Evolutionary conservation across 495 filamentous ascomycete genomes (phyloP).

Genomic region (Parathielavia appendiculata): DNA sequence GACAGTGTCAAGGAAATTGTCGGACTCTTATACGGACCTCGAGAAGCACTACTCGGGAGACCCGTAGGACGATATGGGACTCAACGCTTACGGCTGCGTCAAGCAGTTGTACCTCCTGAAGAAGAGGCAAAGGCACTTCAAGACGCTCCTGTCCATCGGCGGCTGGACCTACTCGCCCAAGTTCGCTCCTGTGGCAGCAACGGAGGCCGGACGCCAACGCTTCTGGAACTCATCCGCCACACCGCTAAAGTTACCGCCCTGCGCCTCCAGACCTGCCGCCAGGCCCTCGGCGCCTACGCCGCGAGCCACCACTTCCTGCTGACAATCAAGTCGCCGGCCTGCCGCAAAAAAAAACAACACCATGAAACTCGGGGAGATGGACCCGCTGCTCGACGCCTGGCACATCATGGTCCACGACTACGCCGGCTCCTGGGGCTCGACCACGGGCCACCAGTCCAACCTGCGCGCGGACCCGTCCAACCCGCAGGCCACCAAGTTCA

Average conservation of each 20-base stretch:
- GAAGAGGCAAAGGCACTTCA: constrained; percentile 73
- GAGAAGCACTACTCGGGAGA: constrained; percentile 72
- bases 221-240: constrained; percentile 64
- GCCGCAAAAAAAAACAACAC: constrained; percentile 62
- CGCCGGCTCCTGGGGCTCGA: constrained; percentile 63
- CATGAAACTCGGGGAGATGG: constrained; percentile 64
- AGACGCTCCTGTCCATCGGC: constrained; percentile 79
- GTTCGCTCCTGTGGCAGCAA: constrained; percentile 62
- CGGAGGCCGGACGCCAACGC: constrained; percentile 45
- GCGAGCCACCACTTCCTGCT: constrained; percentile 59
- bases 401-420: constrained; percentile 82
- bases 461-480: constrained; percentile 51
- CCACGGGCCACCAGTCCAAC: constrained; percentile 71
- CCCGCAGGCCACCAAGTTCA: constrained; percentile 59
- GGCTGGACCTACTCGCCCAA: constrained; percentile 87
- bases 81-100: constrained; percentile 70
- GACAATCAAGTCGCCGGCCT: constrained; percentile 62
- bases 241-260: constrained; percentile 56
- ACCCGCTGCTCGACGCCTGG: constrained; percentile 74
- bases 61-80: constrained; percentile 61
- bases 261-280: constrained; percentile 60
- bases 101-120: constrained; percentile 86
- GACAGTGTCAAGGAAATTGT: constrained; percentile 36
- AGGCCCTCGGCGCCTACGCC: constrained; percentile 61
- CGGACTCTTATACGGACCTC: constrained; percentile 54